Evolutionary conservation across 208 protist genomes (phyloP).

Genomic region (Leptomonas seymouri): DNA sequence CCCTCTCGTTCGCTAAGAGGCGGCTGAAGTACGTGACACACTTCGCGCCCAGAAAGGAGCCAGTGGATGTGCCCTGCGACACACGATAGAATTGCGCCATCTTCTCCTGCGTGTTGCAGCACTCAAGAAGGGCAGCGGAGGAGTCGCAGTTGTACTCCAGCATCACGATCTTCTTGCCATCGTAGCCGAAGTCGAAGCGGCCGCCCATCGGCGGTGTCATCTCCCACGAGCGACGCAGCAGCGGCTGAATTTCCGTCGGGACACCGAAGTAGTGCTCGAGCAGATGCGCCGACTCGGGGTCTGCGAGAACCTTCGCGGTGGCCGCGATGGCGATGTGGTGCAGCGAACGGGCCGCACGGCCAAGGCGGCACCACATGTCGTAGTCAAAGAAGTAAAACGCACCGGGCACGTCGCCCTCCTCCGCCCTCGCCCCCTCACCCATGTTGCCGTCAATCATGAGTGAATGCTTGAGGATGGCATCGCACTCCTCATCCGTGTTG

Average conservation of each 20-base stretch:
- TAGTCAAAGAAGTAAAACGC: constrained; percentile 82
- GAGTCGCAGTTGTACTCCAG: constrained; percentile 88
- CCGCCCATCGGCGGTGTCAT: constrained; percentile 58
- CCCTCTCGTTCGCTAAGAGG: constrained; percentile 46
- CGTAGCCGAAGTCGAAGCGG: constrained; percentile 84
- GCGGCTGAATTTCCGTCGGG: constrained; percentile 63
- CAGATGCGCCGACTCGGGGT: constrained; percentile 51
- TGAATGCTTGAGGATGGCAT: constrained; percentile 67
- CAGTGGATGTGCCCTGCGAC: constrained; percentile 59
- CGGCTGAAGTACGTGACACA: constrained; percentile 54
- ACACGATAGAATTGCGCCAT: constrained; percentile 72
- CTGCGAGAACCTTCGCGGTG: constrained; percentile 53
- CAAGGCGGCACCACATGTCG: constrained; percentile 74
- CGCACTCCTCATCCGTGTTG: constrained; percentile 41
- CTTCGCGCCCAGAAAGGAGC: constrained; percentile 65
- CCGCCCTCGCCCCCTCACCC: constrained; percentile 34
- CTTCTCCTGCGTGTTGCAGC: constrained; percentile 84
- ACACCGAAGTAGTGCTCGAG: constrained; percentile 81
- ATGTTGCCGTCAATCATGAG: constrained; percentile 37
- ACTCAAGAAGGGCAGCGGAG: constrained; percentile 76
- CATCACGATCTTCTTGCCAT: constrained; percentile 69
- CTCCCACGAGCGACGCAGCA: constrained; percentile 61
- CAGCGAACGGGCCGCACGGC: constrained; percentile 60
- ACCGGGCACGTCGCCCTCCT: constrained; percentile 48
- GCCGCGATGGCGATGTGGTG: constrained; percentile 74